These are phyloP conservation scores for Aspergillus sp. DNA, from an alignment of 2,329 filamentous ascomycete species.

Conservation along the genomic window DNA sequence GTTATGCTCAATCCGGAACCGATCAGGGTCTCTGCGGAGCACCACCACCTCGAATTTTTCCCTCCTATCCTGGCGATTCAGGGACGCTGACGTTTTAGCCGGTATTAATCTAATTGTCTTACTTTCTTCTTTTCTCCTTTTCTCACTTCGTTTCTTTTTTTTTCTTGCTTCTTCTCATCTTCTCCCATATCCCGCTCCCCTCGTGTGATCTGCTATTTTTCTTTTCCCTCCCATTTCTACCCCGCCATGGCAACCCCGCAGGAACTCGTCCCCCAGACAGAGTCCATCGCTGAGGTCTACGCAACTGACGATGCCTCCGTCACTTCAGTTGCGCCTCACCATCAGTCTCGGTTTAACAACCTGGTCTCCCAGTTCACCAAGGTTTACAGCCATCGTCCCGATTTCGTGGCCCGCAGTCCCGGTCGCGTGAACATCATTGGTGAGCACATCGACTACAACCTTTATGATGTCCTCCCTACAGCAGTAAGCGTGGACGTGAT, in stretches of 20 bases:
- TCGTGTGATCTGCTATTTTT: background rate
- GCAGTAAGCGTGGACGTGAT: constrained; percentile 90
- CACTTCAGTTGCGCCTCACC: constrained; percentile 64
- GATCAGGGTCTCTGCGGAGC: constrained; percentile 2
- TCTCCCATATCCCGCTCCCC: constrained; percentile 1
- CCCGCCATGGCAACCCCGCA: constrained; percentile 43
- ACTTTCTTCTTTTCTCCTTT: background rate
- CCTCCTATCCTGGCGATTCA: constrained; percentile 5
- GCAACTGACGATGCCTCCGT: constrained; percentile 76
- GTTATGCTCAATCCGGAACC: background rate
- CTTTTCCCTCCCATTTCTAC: constrained; percentile 18
- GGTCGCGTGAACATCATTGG: constrained; percentile 98
- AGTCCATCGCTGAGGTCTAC: constrained; percentile 79
- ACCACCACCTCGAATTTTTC: background rate
- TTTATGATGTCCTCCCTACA: constrained; percentile 95
- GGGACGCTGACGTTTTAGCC: constrained; percentile 9
- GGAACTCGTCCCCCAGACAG: constrained; percentile 69
- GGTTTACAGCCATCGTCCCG: constrained; percentile 68
- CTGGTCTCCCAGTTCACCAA: constrained; percentile 71
- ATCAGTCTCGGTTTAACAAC: constrained; percentile 73
- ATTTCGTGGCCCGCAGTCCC: constrained; percentile 86
- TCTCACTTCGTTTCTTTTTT: constrained; percentile 1
- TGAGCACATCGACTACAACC: constrained; percentile 98
- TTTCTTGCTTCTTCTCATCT: background rate
- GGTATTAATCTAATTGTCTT: background rate